A percentile compares a stretch with the other conserved stretches of the same genome.
Conservation (phyloP, 176 grass and related monocot genomes). For the Juncus inflexus region DNA sequence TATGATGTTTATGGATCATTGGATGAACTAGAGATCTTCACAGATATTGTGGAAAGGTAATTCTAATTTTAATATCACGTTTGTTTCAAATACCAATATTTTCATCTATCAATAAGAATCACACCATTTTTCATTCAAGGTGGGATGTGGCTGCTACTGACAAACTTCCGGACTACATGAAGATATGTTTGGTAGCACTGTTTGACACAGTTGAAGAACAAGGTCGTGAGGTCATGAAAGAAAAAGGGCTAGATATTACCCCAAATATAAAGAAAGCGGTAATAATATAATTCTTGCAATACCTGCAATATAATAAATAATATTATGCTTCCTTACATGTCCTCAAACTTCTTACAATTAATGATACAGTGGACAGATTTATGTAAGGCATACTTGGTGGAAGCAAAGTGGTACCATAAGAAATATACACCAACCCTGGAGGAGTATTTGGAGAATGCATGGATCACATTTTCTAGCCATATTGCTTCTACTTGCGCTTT, state of each 20-base stretch:
- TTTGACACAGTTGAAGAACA: constrained; percentile 19
- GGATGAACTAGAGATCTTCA: constrained; percentile 26
- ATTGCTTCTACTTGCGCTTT: neutral
- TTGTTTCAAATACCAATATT: neutral
- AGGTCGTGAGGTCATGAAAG: constrained; percentile 5
- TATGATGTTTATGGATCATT: constrained; percentile 36
- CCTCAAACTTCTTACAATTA: no score
- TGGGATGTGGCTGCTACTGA: constrained; percentile 17
- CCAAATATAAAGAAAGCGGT: constrained; percentile 23
- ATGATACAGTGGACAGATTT: constrained; percentile 29
- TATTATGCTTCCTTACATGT: no score
- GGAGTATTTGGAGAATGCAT: constrained; percentile 33
- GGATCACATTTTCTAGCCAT: neutral
- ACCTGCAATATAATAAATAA: no score
- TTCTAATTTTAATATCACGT: neutral
- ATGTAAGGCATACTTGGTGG: constrained; percentile 24
- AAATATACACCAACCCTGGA: constrained; percentile 16
- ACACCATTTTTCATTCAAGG: neutral
- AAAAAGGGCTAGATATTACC: constrained; percentile 12
- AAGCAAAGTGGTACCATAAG: constrained; percentile 33
- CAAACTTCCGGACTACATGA: constrained; percentile 23
- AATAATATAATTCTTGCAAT: neutral
- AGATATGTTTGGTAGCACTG: constrained; percentile 18
- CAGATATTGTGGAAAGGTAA: constrained; percentile 15
- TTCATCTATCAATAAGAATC: neutral